Base-by-base conservation (phyloP, 257 asterid genomes). In the Forsythia suspensa region DNA sequence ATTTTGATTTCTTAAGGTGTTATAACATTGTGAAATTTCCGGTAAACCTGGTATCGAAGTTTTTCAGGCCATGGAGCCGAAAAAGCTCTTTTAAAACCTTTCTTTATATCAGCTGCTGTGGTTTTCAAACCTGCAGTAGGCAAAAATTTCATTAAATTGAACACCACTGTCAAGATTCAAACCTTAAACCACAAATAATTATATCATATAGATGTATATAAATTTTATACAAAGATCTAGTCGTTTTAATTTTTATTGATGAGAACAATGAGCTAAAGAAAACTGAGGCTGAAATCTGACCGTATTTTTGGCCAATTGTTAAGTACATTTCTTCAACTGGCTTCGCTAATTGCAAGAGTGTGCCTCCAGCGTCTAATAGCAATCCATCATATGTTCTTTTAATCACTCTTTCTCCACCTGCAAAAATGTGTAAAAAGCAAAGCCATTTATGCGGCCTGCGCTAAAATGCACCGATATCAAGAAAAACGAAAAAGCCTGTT, bases 321-420 rank as follows among this genome's bases (percentile, higher is more conserved):
- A 88, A 85, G 81, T 93, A 95, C 63, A 87, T 88, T 65, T 93
- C 88, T 81, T 85, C 99, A 69, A 95, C 97, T 3, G 99, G 98
- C 71, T 89, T 88, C 3, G 94, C 79, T 76, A 95, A 85, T 76
- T 93, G 99, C 87, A 95, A 87, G 59, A 95, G 91, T 4, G 99
- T 95, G 13, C 98, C 98, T 15, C 98, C 98, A 12, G 99, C 99
- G 72, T 95, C 99, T 80, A 95, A 80, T 70, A 95, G 63, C 81
- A 95, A 65, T 38, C 94, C 99, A 82, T 93, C 97, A 71, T 88
- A 92, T 40, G 91, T 89, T 86, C 88, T 90, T 79, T 81, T 89
- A 82, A 73, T 63, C 61, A 78, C 43, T 71, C 79, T 84, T 57
- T 51, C 82, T 78, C 77, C 86, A 70, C 87, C 94, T 88, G 79